Evolutionary conservation across 2,329 filamentous ascomycete genomes (phyloP).

Genomic region (Leptographium flavum): DNA sequence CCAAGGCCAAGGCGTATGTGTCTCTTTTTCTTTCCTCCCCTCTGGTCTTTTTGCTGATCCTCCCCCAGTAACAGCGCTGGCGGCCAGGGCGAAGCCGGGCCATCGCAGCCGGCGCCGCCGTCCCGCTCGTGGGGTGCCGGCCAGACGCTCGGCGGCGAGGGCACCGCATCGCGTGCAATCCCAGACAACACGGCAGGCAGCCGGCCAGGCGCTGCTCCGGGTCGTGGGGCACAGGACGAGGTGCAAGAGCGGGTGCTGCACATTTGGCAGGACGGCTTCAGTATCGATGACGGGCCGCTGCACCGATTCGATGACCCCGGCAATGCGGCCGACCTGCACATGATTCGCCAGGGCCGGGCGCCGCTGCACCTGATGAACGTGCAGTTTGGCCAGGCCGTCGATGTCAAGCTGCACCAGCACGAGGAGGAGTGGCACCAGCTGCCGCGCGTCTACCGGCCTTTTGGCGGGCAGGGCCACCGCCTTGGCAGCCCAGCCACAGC

Average conservation of each 20-base stretch:
- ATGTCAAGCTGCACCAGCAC: constrained; percentile 66
- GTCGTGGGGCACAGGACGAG: too few relatives aligned
- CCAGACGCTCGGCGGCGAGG: constrained; percentile 66
- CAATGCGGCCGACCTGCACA: constrained; percentile 55
- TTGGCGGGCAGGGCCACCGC: constrained; percentile 55
- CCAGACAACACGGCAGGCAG: too few relatives aligned
- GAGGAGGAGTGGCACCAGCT: constrained; percentile 59
- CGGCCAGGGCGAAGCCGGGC: constrained; percentile 20
- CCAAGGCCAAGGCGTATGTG: constrained; percentile 47
- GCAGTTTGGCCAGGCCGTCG: constrained; percentile 56
- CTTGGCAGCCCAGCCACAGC: constrained; percentile 49
- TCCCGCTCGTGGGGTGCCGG: constrained; percentile 55
- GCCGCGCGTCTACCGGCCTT: constrained; percentile 65
- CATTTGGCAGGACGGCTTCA: constrained; percentile 75
- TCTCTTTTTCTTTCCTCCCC: not conserved
- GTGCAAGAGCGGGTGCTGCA: constrained; percentile 58
- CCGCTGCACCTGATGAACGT: constrained; percentile 70
- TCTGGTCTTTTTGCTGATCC: constrained; percentile 8
- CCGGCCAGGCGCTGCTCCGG: too few relatives aligned
- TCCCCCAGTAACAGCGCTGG: not conserved
- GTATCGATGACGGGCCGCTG: constrained; percentile 67
- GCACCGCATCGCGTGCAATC: constrained; percentile 53
- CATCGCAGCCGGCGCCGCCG: constrained; percentile 26
- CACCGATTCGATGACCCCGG: constrained; percentile 66
- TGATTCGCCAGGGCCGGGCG: constrained; percentile 65